Evolutionary conservation across 2,329 filamentous ascomycete species (phyloP).

Genomic region (Clonostachys byssicola): DNA sequence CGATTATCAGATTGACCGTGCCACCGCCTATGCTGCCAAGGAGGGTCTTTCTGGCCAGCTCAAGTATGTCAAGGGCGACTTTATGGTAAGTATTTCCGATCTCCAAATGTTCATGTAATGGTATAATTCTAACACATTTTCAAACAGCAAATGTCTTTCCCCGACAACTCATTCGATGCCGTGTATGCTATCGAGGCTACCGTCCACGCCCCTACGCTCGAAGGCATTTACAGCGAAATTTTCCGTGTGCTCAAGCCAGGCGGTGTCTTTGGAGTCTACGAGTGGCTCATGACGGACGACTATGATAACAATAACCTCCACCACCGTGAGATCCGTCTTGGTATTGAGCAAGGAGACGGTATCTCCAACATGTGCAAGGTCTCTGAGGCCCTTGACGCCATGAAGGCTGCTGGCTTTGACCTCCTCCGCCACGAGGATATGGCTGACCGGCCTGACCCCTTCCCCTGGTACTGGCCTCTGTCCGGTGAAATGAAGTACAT

Average conservation of each 20-base stretch:
- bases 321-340: conserved; percentile 87
- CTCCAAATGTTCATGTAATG: background rate
- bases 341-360: conserved; percentile 92
- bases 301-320: conserved; percentile 86
- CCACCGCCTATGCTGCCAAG: conserved; percentile 77
- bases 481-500: conserved; percentile 82
- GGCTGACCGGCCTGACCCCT: conserved; percentile 67
- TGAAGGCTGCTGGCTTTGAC: conserved; percentile 84
- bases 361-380: conserved; percentile 97
- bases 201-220: conserved; percentile 85
- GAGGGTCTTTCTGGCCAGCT: conserved; percentile 78
- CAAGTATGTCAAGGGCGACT: conserved; percentile 89
- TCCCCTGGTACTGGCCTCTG: conserved; percentile 93
- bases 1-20: conserved; percentile 96
- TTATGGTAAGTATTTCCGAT: conserved; percentile 59
- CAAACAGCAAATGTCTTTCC: conserved; percentile 83
- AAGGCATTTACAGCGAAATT: conserved; percentile 92
- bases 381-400: conserved; percentile 74
- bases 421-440: conserved; percentile 83
- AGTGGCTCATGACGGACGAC: conserved; percentile 97
- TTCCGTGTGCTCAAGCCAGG: conserved; percentile 94
- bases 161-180: conserved; percentile 86
- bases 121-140: conserved; percentile 5
- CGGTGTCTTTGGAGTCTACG: conserved; percentile 93
- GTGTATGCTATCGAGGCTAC: conserved; percentile 98